These are phyloP conservation scores for Coffea eugenioides DNA, from an alignment of 257 asterid genomes.

Conservation along the genomic window DNA sequence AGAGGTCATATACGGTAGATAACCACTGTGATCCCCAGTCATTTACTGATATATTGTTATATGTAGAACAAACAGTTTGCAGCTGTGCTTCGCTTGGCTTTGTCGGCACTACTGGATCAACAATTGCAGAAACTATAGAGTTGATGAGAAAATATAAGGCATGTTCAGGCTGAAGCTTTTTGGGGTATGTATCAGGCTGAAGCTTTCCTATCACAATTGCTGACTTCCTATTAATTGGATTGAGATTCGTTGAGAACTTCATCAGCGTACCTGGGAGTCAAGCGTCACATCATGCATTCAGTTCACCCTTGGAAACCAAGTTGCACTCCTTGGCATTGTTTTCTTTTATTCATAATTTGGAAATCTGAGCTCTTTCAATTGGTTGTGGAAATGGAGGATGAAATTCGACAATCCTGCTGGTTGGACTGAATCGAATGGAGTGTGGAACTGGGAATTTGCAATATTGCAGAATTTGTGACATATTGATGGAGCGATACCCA, in stretches of 20 bases:
- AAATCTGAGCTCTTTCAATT: not conserved
- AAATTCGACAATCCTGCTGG: not conserved
- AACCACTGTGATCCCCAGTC: slow-evolving; percentile 40
- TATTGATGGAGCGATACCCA: not conserved
- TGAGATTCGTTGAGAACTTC: slow-evolving; percentile 1
- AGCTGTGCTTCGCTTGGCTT: slow-evolving; percentile 94
- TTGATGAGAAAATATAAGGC: slow-evolving; percentile 54
- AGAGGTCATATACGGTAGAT: slow-evolving; percentile 23
- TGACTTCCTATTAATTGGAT: not conserved
- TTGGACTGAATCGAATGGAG: not conserved
- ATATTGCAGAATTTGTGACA: not conserved
- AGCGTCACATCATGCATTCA: not conserved
- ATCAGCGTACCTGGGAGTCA: not conserved
- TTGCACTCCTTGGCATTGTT: not conserved
- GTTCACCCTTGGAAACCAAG: not conserved
- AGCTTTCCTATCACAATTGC: not conserved
- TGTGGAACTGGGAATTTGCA: not conserved
- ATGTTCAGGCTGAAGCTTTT: slow-evolving; percentile 34
- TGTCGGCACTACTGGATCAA: slow-evolving; percentile 86
- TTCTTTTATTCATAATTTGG: not conserved
- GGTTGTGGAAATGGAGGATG: not conserved
- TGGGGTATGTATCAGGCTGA: slow-evolving; percentile 11
- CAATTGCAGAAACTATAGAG: slow-evolving; percentile 73
- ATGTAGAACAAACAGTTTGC: slow-evolving; percentile 68
- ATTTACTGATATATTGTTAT: slow-evolving; percentile 57